Evolutionary conservation across 805 yeast genomes (phyloP), one percentile per base, ranked within the genome.

Genomic region (Tetrapisispora taiwanensis): DNA sequence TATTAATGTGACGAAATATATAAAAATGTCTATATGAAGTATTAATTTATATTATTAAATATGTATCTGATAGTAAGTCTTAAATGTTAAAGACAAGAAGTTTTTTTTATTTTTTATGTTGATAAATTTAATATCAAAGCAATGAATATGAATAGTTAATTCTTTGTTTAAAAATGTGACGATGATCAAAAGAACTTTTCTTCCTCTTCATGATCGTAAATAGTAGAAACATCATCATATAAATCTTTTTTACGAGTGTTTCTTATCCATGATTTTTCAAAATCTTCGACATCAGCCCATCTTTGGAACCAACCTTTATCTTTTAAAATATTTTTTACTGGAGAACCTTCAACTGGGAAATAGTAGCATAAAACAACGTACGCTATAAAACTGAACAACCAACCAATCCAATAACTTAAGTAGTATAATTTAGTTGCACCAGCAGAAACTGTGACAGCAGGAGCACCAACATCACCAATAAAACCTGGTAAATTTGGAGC

Each of bases 361-460:
- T 78, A 38, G 47, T 66, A 63, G 45, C 79, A 72, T 48, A 84
- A 55, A 0, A 70, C 28, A 7, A 74, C 71, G 59, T 85, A 81
- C 6, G 80, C 69, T 1, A 70, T 39, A 45, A 73, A 72, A 0
- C 94, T 71, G 8, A 75, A 62, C 27, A 75, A 58, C 63, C 81
- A 85, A 0, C 96, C 96, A 43, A 81, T 73, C 53, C 85, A 78
- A 68, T 81, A 87, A 60, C 81, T 82, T 54, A 84, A 66, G 46
- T 76, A 65, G 67, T 83, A 86, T 39, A 86, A 71, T 46, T 74
- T 67, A 41, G 75, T 71, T n/a, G 94, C 95, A 27, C 87, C 92
- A 32, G 67, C 63, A 19, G 94, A 88, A 14, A 84, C 56, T 7
- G 52, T 86, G 33, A 52, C 46, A 51, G 72, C 74, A 15, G 55